Evolutionary conservation across 2,329 filamentous ascomycete genomes (phyloP).

Genomic region (Neofusicoccum ribis): DNA sequence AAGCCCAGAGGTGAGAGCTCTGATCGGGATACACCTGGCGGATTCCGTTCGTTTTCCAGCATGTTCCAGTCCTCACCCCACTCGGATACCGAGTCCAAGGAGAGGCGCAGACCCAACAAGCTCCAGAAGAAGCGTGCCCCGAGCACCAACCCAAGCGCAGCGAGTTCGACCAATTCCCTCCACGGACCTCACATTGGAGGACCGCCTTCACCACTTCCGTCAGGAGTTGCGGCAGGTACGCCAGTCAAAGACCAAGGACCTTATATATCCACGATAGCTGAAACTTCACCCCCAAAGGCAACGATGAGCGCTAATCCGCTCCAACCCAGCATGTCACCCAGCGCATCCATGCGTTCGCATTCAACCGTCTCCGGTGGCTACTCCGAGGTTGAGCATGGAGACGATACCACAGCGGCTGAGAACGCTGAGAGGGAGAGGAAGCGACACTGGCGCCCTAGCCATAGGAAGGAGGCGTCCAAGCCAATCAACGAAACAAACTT

Average conservation of each 20-base stretch:
- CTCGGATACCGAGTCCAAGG: constrained; percentile 64
- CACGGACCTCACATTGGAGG: constrained; percentile 14
- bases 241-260: constrained; percentile 30
- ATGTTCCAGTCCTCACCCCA: constrained; percentile 54
- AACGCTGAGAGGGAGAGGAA: constrained; percentile 54
- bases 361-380: constrained; percentile 69
- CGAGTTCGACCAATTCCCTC: constrained; percentile 78
- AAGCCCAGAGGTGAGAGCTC: constrained; percentile 15
- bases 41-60: constrained; percentile 21
- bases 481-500: constrained; percentile 35
- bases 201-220: constrained; percentile 35
- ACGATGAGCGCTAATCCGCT: constrained; percentile 18
- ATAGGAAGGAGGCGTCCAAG: constrained; percentile 34
- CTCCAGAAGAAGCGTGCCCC: constrained; percentile 84
- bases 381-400: constrained; percentile 74
- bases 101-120: constrained; percentile 78
- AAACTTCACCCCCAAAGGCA: constrained; percentile 17
- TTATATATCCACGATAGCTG: constrained; percentile 21
- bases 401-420: constrained; percentile 52
- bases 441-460: constrained; percentile 69
- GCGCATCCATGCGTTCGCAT: constrained; percentile 72
- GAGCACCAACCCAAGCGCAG: constrained; percentile 80
- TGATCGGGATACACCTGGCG: constrained; percentile 7
- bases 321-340: constrained; percentile 68
- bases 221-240: constrained; percentile 28